Conservation (phyloP, 345 rosid species). For the Pistacia integerrima region DNA sequence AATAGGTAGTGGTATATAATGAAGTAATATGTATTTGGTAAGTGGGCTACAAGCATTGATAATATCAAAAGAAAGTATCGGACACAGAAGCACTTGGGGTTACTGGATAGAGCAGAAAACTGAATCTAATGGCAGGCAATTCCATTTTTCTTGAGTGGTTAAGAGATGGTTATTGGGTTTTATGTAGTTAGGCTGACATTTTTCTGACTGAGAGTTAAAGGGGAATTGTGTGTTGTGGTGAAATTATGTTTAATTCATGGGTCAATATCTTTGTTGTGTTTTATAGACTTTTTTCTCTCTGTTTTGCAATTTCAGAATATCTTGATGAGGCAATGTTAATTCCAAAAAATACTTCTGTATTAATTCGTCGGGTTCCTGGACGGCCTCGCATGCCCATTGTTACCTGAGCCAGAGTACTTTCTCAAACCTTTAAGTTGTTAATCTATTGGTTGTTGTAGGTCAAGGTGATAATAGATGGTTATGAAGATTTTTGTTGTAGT, state of each 20-base stretch:
- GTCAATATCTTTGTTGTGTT: slow-evolving; percentile 37
- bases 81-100: background rate
- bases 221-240: background rate
- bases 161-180: background rate
- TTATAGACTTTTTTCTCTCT: slow-evolving; percentile 49
- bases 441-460: slow-evolving; percentile 22
- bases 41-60: background rate
- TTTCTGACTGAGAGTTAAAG: background rate
- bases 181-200: background rate
- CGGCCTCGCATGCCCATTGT: slow-evolving; percentile 95
- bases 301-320: slow-evolving; percentile 90
- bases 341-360: slow-evolving; percentile 95
- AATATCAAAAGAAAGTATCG: background rate
- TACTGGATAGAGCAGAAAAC: background rate
- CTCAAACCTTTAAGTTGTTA: slow-evolving; percentile 48
- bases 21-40: background rate
- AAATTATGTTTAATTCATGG: slow-evolving; percentile 12
- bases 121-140: background rate
- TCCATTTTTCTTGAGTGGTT: background rate
- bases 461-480: background rate
- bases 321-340: slow-evolving; percentile 92
- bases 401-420: slow-evolving; percentile 79
- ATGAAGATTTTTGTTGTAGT: too few relatives aligned
- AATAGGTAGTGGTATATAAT: background rate
- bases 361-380: slow-evolving; percentile 98